Evolutionary conservation across 139 green algal species (phyloP).

Genomic region (Asterochloris sp.): DNA sequence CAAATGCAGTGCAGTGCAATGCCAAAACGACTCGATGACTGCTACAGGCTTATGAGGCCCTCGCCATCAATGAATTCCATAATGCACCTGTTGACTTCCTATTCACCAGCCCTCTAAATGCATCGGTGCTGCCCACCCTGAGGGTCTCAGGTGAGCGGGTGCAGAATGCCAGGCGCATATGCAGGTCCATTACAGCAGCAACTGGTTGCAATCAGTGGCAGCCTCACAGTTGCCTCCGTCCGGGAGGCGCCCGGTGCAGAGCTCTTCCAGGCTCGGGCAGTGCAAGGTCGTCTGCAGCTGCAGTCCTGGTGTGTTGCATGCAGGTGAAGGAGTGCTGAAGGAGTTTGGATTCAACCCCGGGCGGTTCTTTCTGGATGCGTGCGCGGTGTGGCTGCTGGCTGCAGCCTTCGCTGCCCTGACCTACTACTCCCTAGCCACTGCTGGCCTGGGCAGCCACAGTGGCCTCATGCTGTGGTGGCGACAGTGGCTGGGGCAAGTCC

Average conservation of each 20-base stretch:
- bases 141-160: slow-evolving; percentile 46
- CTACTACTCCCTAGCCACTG: slow-evolving; percentile 10
- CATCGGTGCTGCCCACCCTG: slow-evolving; percentile 43
- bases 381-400: slow-evolving; percentile 13
- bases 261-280: too few relatives aligned
- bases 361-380: slow-evolving; percentile 7
- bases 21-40: too few relatives aligned
- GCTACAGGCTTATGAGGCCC: slow-evolving; percentile 39
- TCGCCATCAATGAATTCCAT: slow-evolving; percentile 71
- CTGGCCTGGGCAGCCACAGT: not conserved
- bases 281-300: too few relatives aligned
- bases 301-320: too few relatives aligned
- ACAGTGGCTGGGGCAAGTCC: too few relatives aligned
- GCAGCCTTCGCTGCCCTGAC: slow-evolving; percentile 10
- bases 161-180: too few relatives aligned
- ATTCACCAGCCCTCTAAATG: slow-evolving; percentile 54
- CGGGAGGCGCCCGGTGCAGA: too few relatives aligned
- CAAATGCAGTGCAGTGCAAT: too few relatives aligned
- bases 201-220: too few relatives aligned
- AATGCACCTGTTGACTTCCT: slow-evolving; percentile 51
- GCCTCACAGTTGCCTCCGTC: too few relatives aligned
- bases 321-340: slow-evolving; percentile 46
- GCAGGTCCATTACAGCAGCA: too few relatives aligned
- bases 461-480: too few relatives aligned
- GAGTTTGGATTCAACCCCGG: slow-evolving; percentile 58